A percentile compares a stretch with the other conserved stretches of the same genome.
These are phyloP conservation scores for Ustilago esculenta DNA, from an alignment of 1,284 basidiomycete genomes.

Conservation along the genomic window DNA sequence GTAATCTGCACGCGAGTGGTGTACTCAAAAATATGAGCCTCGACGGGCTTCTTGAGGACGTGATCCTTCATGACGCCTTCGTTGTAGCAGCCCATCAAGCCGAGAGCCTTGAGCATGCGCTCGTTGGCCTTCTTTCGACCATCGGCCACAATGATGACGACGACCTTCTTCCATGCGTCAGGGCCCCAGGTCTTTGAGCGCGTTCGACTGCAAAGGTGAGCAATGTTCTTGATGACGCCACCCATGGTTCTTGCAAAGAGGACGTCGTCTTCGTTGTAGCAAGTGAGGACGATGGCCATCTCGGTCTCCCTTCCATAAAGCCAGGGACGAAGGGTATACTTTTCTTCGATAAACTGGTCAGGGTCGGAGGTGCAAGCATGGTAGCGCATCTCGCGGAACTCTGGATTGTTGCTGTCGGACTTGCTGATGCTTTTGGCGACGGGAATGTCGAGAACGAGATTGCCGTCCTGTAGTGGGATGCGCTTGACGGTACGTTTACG, in stretches of 20 bases:
- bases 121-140: conserved; percentile 92
- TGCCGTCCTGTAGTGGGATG: conserved; percentile 65
- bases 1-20: conserved; percentile 91
- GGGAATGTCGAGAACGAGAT: conserved; percentile 66
- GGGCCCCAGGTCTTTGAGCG: conserved; percentile 94
- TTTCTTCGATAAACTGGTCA: conserved; percentile 84
- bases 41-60: conserved; percentile 85
- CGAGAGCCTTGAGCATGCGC: conserved; percentile 86
- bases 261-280: conserved; percentile 91
- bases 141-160: conserved; percentile 81
- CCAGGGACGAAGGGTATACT: conserved; percentile 87
- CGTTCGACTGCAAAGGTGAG: conserved; percentile 81
- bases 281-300: conserved; percentile 82
- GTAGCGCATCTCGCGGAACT: conserved; percentile 78
- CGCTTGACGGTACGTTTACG: conserved; percentile 68
- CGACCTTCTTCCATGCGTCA: conserved; percentile 90
- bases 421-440: conserved; percentile 68
- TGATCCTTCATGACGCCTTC: conserved; percentile 85
- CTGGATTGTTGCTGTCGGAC: conserved; percentile 74
- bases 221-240: conserved; percentile 80
- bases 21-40: conserved; percentile 94
- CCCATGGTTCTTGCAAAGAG: conserved; percentile 92
- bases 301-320: conserved; percentile 81
- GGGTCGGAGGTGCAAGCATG: conserved; percentile 70
- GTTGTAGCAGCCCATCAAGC: conserved; percentile 72